Conservation (phyloP, 768 basidiomycete species). For the Lactarius quietus region DNA sequence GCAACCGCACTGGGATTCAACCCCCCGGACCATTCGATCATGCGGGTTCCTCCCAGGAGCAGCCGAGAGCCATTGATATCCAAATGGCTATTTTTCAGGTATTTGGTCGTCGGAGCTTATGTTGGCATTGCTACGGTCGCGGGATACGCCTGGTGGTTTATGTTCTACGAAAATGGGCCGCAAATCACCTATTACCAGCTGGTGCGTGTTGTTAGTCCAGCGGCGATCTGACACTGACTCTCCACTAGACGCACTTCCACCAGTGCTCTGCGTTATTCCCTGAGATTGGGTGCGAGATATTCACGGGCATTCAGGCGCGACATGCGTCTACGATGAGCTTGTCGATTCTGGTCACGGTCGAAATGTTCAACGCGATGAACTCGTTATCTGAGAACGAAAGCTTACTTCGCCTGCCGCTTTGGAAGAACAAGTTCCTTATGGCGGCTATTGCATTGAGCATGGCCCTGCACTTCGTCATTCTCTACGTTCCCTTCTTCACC, state of each 20-base stretch:
- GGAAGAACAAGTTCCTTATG: constrained; percentile 93
- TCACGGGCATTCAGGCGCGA: constrained; percentile 80
- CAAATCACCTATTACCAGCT: constrained; percentile 92
- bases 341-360: constrained; percentile 92
- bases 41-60: constrained; percentile 89
- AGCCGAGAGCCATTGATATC: constrained; percentile 89
- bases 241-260: constrained; percentile 96
- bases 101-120: constrained; percentile 89
- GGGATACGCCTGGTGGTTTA: constrained; percentile 99
- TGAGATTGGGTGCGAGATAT: constrained; percentile 94
- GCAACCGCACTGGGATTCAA: constrained; percentile 98
- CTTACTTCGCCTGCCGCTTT: constrained; percentile 80
- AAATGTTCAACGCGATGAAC: constrained; percentile 99
- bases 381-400: constrained; percentile 97
- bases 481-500: constrained; percentile 97
- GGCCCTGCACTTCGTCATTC: constrained; percentile 88
- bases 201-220: constrained; percentile 46
- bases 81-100: constrained; percentile 94
- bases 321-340: constrained; percentile 94
- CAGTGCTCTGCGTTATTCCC: constrained; percentile 81
- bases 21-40: constrained; percentile 93
- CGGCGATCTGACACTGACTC: constrained; percentile 5
- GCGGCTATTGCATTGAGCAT: constrained; percentile 88
- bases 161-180: constrained; percentile 85
- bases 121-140: constrained; percentile 95